Base-by-base conservation (phyloP, 305 asterid species). In the Rubia peregrina region DNA sequence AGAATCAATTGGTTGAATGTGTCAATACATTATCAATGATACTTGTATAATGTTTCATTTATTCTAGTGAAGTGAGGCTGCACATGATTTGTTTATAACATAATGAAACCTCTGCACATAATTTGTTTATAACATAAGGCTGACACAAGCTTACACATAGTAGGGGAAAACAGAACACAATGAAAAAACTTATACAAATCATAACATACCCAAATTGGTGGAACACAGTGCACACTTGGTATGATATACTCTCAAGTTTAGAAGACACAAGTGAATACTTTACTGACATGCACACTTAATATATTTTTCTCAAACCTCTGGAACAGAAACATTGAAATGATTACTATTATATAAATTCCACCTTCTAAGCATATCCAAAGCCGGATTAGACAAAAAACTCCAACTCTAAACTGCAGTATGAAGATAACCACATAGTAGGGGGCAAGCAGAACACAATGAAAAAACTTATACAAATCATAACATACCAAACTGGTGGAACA, bases 351-450 rank as follows among this genome's bases (percentile, higher is more conserved):
- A n/a, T 4, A 62, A 67, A 65, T 48, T 65, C 41, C 71, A 92
- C 97, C 97, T 92, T 92, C 10, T 90, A 67, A 92, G 97, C 91
- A 85, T 83, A 75, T 92, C 98, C 70, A 92, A 78, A 78, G 95
- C 95, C 60, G 96, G 98, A 75, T 92, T n/a, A n/a, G n/a, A 89
- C 95, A 77, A 26, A 26, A 96, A 78, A 87, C 84, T 92, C 98
- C 86, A 92, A 71, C 62, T 92, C 98, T 36, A 80, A 74, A 8
- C 92, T 83, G n/a, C n/a, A n/a, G n/a, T n/a, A n/a, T n/a, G n/a
- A n/a, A n/a, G n/a, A n/a, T n/a, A n/a, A n/a, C n/a, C n/a, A n/a
- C n/a, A n/a, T n/a, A n/a, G n/a, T n/a, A n/a, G n/a, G n/a, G n/a
- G n/a, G n/a, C n/a, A n/a, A n/a, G n/a, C n/a, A n/a, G n/a, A n/a